Evolutionary conservation across 192 early-diverging fungal genomes (phyloP).

Genomic region (Martensiomyces pterosporus): DNA sequence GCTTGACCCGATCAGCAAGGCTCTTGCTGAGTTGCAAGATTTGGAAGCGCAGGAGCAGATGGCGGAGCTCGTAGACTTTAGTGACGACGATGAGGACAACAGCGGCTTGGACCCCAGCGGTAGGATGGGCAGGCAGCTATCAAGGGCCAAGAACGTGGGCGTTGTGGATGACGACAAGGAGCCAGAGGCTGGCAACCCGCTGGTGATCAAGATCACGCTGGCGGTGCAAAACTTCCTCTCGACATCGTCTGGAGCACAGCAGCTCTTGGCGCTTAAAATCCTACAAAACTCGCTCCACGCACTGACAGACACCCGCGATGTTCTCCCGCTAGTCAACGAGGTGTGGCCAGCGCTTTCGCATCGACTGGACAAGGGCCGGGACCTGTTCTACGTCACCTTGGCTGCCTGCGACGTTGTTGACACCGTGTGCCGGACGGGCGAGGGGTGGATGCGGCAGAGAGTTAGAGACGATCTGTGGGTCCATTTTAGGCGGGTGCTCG

Average conservation of each 20-base stretch:
- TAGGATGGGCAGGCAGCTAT: background rate
- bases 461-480: conserved; percentile 40
- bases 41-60: conserved; percentile 12
- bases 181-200: conserved; percentile 13
- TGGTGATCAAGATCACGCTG: conserved; percentile 39
- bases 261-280: conserved; percentile 42
- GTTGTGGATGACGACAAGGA: conserved; percentile 1
- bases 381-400: conserved; percentile 21
- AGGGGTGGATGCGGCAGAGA: conserved; percentile 36
- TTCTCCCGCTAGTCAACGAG: conserved; percentile 39
- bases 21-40: conserved; percentile 22
- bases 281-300: conserved; percentile 27
- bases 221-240: conserved; percentile 27
- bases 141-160: background rate
- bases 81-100: background rate
- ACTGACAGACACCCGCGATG: conserved; percentile 19
- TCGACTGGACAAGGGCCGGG: conserved; percentile 14
- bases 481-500: conserved; percentile 12
- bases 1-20: conserved; percentile 20
- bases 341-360: conserved; percentile 33
- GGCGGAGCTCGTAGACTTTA: conserved; percentile 8
- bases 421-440: conserved; percentile 21
- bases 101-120: background rate
- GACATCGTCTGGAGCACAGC: conserved; percentile 17
- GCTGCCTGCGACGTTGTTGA: conserved; percentile 42